Base-by-base conservation (phyloP, 1,139 yeast species). In the Suzukiozyma palmioleophila region DNA sequence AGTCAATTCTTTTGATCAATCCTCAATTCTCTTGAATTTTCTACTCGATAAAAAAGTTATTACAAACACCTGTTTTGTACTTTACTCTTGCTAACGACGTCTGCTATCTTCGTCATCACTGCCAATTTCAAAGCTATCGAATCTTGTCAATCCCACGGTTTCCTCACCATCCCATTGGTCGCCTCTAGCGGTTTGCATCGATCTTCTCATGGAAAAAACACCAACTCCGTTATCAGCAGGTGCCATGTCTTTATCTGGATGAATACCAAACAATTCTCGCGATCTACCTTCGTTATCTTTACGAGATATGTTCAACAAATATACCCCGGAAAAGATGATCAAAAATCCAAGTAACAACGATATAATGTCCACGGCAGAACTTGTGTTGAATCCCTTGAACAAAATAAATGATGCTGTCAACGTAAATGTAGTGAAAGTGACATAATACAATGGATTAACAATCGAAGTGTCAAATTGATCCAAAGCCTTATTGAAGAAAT, bases 401-500 rank as follows among this genome's bases (percentile, higher is more conserved):
- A 88, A 69, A 48, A 89, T 84, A 59, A 89, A 89, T 28, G 95
- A 86, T 1, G 97, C 96, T 40, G 78, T 73, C 51, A 88, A 72
- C 0, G 96, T 89, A 42, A 86, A 87, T 1, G 96, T 88, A 31
- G 97, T 88, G 64, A 88, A 89, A 0, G 96, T 83, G 41, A 88
- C 97, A 56, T 89, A 88, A 64, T 88, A 88, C 45, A 88, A 69
- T 26, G 96, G 96, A 60, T 89, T 88, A 41, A 88, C 96, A 48
- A 89, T 85, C 1, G 95, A 86, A 3, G 96, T 88, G 57, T 88
- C 96, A 54, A 87, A 88, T 60, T 86, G 96, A 53, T 90, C 96
- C 54, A 88, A 73, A 0, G 96, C 96, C 66, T 87, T 88, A 71
- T 88, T 88, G 71, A 88, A 87, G 59, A 85, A 88, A 65, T 87